Evolutionary conservation across 768 basidiomycete species (phyloP).

Genomic region (Gymnopilus dilepis): DNA sequence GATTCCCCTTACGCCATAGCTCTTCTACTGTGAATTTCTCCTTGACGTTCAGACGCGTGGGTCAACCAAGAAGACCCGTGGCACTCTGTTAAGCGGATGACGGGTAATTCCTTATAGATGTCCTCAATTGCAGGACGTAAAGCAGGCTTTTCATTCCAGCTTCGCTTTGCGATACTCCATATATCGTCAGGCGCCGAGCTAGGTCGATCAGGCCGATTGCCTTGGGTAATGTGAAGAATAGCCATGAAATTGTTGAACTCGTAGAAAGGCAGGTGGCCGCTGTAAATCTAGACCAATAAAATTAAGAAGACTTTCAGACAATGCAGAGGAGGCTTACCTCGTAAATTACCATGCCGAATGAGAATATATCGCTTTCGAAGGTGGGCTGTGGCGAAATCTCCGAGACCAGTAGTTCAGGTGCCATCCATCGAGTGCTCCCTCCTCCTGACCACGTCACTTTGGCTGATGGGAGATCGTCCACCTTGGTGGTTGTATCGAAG

Average conservation of each 20-base stretch:
- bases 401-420: slow-evolving; percentile 31
- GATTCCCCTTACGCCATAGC: slow-evolving; percentile 15
- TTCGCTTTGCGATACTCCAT: slow-evolving; percentile 14
- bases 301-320: neutral
- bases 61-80: neutral
- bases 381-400: slow-evolving; percentile 25
- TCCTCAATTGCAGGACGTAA: slow-evolving; percentile 15
- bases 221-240: slow-evolving; percentile 17
- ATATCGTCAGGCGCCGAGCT: slow-evolving; percentile 4
- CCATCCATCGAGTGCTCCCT: slow-evolving; percentile 37
- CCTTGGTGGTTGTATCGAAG: too few species aligned
- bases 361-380: slow-evolving; percentile 34
- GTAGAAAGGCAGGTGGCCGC: slow-evolving; percentile 18
- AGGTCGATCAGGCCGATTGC: slow-evolving; percentile 16
- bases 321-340: slow-evolving; percentile 12
- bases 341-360: slow-evolving; percentile 35
- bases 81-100: too few species aligned
- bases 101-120: slow-evolving; percentile 1
- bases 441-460: slow-evolving; percentile 16
- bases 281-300: slow-evolving; percentile 15
- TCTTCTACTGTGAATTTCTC: neutral
- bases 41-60: neutral
- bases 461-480: neutral
- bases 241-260: slow-evolving; percentile 15
- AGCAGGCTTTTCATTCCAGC: slow-evolving; percentile 16